Percentiles rank a stretch among this genome's conserved stretches.
These are phyloP conservation scores for Wickerhamomyces bisporus DNA, from an alignment of 805 yeast species.

Conservation along the genomic window DNA sequence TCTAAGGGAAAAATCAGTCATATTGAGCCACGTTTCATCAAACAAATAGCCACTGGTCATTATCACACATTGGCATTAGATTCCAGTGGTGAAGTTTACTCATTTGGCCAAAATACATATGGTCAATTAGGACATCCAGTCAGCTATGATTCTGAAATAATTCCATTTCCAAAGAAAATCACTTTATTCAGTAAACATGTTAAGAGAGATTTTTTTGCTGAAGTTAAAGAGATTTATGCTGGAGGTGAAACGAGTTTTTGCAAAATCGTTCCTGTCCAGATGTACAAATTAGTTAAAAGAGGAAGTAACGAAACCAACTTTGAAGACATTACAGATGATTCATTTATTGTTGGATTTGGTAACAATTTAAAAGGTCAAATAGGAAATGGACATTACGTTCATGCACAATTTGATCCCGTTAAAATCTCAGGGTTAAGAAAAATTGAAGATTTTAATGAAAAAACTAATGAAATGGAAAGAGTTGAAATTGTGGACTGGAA, in stretches of 20 bases:
- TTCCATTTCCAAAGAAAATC: conserved; percentile 63
- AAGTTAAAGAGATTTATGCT: conserved; percentile 54
- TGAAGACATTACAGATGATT: conserved; percentile 20
- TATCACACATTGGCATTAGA: conserved; percentile 72
- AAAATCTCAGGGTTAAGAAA: conserved; percentile 37
- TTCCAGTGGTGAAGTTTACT: conserved; percentile 60
- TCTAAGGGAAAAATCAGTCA: conserved; percentile 15
- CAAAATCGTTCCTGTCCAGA: conserved; percentile 29
- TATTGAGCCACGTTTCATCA: conserved; percentile 39
- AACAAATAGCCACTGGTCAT: conserved; percentile 65
- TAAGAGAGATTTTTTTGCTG: conserved; percentile 38
- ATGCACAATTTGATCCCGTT: conserved; percentile 65
- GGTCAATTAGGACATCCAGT: conserved; percentile 84
- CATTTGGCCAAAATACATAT: conserved; percentile 78
- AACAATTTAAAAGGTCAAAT: conserved; percentile 82
- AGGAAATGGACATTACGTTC: conserved; percentile 73
- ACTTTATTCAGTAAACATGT: conserved; percentile 37
- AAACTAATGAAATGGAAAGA: conserved; percentile 31
- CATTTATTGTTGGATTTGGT: conserved; percentile 62
- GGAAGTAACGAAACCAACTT: conserved; percentile 9
- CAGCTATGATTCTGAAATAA: conserved; percentile 56
- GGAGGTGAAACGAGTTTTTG: conserved; percentile 64
- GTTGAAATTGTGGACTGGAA: conserved; percentile 48
- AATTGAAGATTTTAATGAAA: conserved; percentile 53
- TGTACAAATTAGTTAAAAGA: conserved; percentile 26